phyloP scores from a whole-genome alignment of 225 moss, liverwort and hornwort genomes.

The Neckera pumila region DNA sequence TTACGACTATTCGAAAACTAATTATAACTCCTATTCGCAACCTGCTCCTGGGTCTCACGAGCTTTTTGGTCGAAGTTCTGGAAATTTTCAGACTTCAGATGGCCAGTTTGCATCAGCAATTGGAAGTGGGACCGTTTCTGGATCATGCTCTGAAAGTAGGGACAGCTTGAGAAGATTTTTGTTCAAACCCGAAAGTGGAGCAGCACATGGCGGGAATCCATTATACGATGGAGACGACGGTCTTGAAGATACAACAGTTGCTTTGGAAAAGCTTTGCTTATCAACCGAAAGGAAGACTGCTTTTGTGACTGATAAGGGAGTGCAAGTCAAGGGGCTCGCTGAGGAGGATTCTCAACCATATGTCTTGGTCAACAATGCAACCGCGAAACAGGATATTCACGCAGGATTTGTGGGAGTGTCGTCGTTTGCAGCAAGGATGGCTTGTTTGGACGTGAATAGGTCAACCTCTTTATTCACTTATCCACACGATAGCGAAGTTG shows the following conservation, averaged over 20 bases:
- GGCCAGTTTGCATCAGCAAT: slow-evolving; percentile 25
- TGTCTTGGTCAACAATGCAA: neutral
- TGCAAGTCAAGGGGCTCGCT: neutral
- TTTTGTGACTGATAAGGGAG: slow-evolving; percentile 12
- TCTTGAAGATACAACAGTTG: neutral
- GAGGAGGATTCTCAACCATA: neutral
- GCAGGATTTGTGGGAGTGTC: neutral
- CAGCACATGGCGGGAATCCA: neutral
- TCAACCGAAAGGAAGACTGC: slow-evolving; percentile 11
- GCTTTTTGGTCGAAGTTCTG: neutral
- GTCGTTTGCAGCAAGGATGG: slow-evolving; percentile 29
- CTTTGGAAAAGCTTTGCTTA: neutral
- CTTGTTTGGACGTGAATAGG: slow-evolving; percentile 19
- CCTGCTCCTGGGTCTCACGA: neutral
- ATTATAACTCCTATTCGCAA: neutral
- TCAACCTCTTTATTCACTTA: neutral
- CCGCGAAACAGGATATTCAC: neutral
- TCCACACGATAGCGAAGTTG: neutral
- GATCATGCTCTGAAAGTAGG: slow-evolving; percentile 12
- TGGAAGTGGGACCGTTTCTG: slow-evolving; percentile 25
- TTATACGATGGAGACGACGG: neutral
- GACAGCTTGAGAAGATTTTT: slow-evolving; percentile 39
- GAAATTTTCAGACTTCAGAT: neutral
- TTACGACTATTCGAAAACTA: neutral
- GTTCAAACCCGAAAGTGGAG: slow-evolving; percentile 4